Evolutionary conservation across 768 basidiomycete species (phyloP), one percentile per base, ranked within the genome.

Genomic region (Kwoniella sp.): DNA sequence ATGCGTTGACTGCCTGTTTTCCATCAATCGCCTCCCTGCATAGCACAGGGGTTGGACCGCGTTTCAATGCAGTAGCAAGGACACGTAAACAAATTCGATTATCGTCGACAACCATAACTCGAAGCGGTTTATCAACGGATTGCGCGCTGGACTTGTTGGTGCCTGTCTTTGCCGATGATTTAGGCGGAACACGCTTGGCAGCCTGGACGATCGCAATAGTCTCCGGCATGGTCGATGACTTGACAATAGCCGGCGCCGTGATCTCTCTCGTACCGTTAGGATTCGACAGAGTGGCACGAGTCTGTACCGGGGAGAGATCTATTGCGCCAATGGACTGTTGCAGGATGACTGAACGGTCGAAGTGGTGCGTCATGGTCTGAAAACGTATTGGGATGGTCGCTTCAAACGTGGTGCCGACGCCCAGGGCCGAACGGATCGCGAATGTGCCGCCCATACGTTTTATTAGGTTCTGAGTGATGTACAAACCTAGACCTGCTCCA

Each of bases 401-500:
- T 27, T 57, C 53, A 40, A 76, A 71, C 9, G 52, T 63, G 1
- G 74, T 63, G 27, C 74, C 74, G 1, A 26, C 9, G 1, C 58
- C 64, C 6, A 29, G 24, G 19, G 30, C 15, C 7, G 70, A 68
- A 2, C 13, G 22, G 30, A 62, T 62, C 26, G 47, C 55, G 33
- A 65, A 62, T 2, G 47, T 60, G 4, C 74, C 74, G 33, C 66
- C 68, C 70, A 76, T 71, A 2, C 68, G 55, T 1, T 66, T 64
- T 15, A 68, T 65, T 19, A 77, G 57, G 26, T 47, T 55, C 54
- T 65, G 59, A 3, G 68, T 71, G 58, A 77, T 73, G 51, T 68
- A 67, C 15, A 77, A 57, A 0, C 77, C 77, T n/a, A 78, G 52
- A 1, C 77, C 77, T 4, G 71, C 65, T 1, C 77, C 77, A 15